Evolutionary conservation across 2,329 filamentous ascomycete genomes (phyloP).

Genomic region (Anisogramma anomala): DNA sequence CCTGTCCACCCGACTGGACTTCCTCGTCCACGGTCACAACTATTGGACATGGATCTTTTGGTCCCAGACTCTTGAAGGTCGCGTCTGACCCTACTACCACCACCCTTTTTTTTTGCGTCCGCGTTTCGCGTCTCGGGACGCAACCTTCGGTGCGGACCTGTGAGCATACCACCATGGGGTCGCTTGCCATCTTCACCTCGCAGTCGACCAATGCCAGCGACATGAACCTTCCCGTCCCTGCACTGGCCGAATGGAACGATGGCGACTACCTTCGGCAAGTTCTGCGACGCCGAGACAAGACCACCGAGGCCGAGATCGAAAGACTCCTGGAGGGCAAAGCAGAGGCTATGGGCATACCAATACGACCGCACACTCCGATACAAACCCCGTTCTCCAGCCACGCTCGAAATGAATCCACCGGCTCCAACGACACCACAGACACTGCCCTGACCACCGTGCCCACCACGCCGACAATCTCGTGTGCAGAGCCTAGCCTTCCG

Average conservation of each 20-base stretch:
- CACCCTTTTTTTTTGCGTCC: no score
- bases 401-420: constrained; percentile 33
- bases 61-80: constrained; percentile 3
- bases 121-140: no score
- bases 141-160: no score
- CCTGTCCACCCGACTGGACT: no score
- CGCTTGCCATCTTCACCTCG: constrained; percentile 15
- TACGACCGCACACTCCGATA: constrained; percentile 18
- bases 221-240: constrained; percentile 6
- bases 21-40: not conserved
- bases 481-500: constrained; percentile 11
- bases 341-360: constrained; percentile 25
- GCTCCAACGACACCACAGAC: constrained; percentile 28
- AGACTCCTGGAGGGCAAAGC: constrained; percentile 25
- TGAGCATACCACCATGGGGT: constrained; percentile 14
- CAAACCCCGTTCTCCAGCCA: constrained; percentile 29
- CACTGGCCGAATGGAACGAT: constrained; percentile 27
- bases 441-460: constrained; percentile 33
- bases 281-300: constrained; percentile 22
- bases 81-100: constrained; percentile 13
- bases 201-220: constrained; percentile 11
- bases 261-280: constrained; percentile 29
- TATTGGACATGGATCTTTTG: constrained; percentile 9
- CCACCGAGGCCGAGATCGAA: constrained; percentile 30
- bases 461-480: constrained; percentile 24